Evolutionary conservation across 2,329 filamentous ascomycete species (phyloP), one percentile per base, ranked within the genome.

Genomic region (Aquanectria penicillioides): DNA sequence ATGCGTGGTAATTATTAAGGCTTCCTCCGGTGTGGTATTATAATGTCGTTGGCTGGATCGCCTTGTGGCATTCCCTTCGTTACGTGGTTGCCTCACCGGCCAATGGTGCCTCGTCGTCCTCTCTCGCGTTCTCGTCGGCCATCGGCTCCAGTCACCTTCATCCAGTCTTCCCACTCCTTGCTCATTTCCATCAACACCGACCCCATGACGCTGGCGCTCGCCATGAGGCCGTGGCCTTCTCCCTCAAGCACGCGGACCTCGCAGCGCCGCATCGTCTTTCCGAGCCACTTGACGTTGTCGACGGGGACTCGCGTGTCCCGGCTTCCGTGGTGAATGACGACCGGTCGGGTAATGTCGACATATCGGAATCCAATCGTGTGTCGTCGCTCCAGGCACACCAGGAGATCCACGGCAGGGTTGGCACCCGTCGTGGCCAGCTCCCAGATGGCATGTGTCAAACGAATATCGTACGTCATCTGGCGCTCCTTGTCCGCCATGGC

Each of bases 311-410:
- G 86, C 6, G 90, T 93, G 71, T 99, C 95, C 68, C 91, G 89
- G 71, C 88, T 92, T 31, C 95, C 95, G 73, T 99, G 95, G 71
- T 97, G 94, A 64, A 99, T 97, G 20, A 97, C 90, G 0, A 98
- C 91, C 0, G 92, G 87, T 8, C 93, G 87, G 6, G 91, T 96
- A 65, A 99, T 97, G 73, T 99, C 95, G 15, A 97, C 94, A 72
- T 99, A 99, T 46, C 94, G 88, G 78, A 99, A 99, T 0, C 95
- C 95, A 68, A 99, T 97, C 0, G 91, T 89, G 69, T 97, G 93
- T 23, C 92, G 86, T 18, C 95, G 88, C 75, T 99, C 95, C 2
- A 99, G 83, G 72, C 95, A 99, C 6, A 97, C 91, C 1, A 99
- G 81, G 15, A 99, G 80, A 74, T 99, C 95, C 0, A 97, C 92